Percentiles rank a stretch among this genome's conserved stretches.
These are phyloP conservation scores for Dujonia santamariae DNA, from an alignment of 1,139 yeast species.

Conservation along the genomic window DNA sequence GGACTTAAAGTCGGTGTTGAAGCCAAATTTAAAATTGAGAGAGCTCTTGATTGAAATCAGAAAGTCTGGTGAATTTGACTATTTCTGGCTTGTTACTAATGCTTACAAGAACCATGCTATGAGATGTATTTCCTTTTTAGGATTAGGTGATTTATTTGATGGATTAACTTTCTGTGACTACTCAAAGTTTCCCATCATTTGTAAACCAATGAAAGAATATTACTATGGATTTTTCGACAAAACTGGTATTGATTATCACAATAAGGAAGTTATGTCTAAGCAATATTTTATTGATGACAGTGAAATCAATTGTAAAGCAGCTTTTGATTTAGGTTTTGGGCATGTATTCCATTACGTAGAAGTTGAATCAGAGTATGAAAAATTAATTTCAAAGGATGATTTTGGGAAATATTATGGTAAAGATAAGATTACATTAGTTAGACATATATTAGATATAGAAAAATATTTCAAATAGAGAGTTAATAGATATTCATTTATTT, in stretches of 20 bases:
- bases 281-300: constrained; percentile 81
- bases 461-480: constrained; percentile 8
- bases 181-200: constrained; percentile 57
- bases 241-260: constrained; percentile 55
- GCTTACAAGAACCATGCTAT: constrained; percentile 90
- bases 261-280: constrained; percentile 28
- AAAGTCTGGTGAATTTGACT: constrained; percentile 31
- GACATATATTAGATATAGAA: constrained; percentile 29
- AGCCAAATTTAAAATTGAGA: constrained; percentile 56
- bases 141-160: constrained; percentile 86
- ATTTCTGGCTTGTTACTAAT: constrained; percentile 84
- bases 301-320: constrained; percentile 59
- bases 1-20: constrained; percentile 73
- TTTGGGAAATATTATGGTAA: constrained; percentile 32
- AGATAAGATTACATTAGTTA: constrained; percentile 35
- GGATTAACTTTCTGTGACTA: constrained; percentile 94
- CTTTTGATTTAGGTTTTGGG: constrained; percentile 50
- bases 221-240: constrained; percentile 54
- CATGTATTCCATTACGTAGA: constrained; percentile 60
- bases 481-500: too few species aligned
- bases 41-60: constrained; percentile 47
- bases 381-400: constrained; percentile 25
- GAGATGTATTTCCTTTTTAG: constrained; percentile 72
- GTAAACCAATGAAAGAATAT: constrained; percentile 76
- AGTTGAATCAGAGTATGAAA: constrained; percentile 37